phyloP scores from a whole-genome alignment of 768 basidiomycete genomes.

The Trametes maxima region DNA sequence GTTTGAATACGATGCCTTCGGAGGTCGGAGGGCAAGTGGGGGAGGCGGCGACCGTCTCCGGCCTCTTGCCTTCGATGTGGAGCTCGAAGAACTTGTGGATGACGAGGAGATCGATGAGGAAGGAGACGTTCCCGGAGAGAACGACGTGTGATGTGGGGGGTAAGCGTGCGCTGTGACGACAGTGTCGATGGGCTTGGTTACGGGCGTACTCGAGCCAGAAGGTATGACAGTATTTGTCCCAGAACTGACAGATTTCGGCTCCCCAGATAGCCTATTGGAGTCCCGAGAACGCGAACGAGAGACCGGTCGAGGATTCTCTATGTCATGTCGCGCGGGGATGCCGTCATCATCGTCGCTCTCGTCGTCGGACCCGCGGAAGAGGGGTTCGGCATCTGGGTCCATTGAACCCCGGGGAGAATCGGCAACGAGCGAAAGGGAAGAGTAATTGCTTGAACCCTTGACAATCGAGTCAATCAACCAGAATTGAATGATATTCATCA shows the following conservation, averaged over 20 bases:
- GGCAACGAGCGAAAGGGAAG: slow-evolving; percentile 42
- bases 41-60: slow-evolving; percentile 31
- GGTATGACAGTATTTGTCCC: slow-evolving; percentile 35
- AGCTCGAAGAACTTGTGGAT: slow-evolving; percentile 35
- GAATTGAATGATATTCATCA: slow-evolving; percentile 91
- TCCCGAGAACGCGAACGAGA: slow-evolving; percentile 36
- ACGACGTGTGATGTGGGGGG: slow-evolving; percentile 54
- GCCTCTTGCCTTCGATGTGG: slow-evolving; percentile 28
- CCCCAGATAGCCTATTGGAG: slow-evolving; percentile 24
- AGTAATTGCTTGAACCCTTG: slow-evolving; percentile 57
- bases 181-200: slow-evolving; percentile 28
- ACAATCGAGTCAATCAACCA: slow-evolving; percentile 95
- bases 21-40: slow-evolving; percentile 25
- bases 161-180: slow-evolving; percentile 53
- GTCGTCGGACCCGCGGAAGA: slow-evolving; percentile 59
- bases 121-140: slow-evolving; percentile 38
- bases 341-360: slow-evolving; percentile 46
- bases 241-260: slow-evolving; percentile 44
- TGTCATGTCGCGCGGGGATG: slow-evolving; percentile 36
- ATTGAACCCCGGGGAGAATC: slow-evolving; percentile 40
- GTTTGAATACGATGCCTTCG: slow-evolving; percentile 15
- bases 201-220: slow-evolving; percentile 31
- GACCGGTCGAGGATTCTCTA: slow-evolving; percentile 47
- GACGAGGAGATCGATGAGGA: slow-evolving; percentile 39
- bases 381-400: slow-evolving; percentile 58